A percentile compares a stretch with the other conserved stretches of the same genome.
phyloP scores from a whole-genome alignment of 2,329 filamentous ascomycete species.

The Cladosporium austrohemisphaericum region DNA sequence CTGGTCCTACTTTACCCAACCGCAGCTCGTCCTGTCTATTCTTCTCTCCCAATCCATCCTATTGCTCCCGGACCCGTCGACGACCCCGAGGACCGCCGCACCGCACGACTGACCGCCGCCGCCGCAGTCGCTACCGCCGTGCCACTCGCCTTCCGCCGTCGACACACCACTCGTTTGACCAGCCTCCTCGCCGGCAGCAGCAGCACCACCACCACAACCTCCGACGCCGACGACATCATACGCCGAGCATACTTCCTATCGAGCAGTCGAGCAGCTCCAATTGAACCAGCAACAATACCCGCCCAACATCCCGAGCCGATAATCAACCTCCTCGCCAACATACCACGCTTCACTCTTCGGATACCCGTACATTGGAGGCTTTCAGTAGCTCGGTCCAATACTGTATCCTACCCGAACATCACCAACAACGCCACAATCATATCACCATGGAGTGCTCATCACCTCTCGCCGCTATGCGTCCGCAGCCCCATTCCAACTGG shows the following conservation, averaged over 20 bases:
- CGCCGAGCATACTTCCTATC: no score
- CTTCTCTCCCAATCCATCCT: constrained; percentile 1
- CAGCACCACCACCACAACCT: background rate
- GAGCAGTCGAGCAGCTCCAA: background rate
- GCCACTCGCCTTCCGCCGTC: background rate
- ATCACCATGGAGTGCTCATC: constrained; percentile 81
- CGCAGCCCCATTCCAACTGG: constrained; percentile 62
- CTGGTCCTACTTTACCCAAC: constrained; percentile 5
- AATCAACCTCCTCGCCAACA: background rate
- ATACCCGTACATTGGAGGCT: constrained; percentile 14
- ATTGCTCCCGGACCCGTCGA: constrained; percentile 1
- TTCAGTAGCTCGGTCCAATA: constrained; percentile 14
- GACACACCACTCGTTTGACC: background rate
- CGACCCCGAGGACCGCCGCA: background rate
- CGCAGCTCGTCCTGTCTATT: background rate
- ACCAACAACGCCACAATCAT: background rate
- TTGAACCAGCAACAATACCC: background rate
- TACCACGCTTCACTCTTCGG: background rate
- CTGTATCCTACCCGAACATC: background rate
- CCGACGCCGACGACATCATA: no score
- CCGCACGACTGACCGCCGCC: background rate
- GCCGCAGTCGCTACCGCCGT: constrained; percentile 7
- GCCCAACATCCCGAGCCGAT: background rate
- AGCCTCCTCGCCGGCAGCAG: background rate
- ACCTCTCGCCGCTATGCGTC: constrained; percentile 89